phyloP scores from a whole-genome alignment of 805 yeast species.

The Pichia californica region DNA sequence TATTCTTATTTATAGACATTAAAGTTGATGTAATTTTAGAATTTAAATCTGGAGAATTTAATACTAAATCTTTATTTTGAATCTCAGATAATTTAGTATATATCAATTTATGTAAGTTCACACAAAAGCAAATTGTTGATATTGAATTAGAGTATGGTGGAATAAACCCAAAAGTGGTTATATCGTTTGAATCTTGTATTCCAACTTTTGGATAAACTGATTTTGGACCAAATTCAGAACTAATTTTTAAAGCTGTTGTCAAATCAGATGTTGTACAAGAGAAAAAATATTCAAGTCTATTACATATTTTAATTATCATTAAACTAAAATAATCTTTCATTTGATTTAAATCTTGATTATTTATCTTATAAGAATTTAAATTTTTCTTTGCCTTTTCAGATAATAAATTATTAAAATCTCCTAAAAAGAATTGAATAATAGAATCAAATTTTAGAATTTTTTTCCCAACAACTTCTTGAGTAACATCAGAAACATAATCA shows the following conservation, averaged over 20 bases:
- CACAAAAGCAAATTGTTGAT: constrained; percentile 47
- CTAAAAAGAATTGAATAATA: constrained; percentile 47
- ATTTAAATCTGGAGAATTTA: constrained; percentile 31
- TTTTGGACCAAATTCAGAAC: constrained; percentile 2
- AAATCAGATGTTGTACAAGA: constrained; percentile 33
- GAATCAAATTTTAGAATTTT: constrained; percentile 48
- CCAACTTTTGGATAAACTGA: constrained; percentile 7
- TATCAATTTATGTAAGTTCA: constrained; percentile 39
- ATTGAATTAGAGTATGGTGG: constrained; percentile 64
- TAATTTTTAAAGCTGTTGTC: constrained; percentile 20
- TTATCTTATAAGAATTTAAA: constrained; percentile 28
- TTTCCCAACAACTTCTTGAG: constrained; percentile 28
- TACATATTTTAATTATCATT: constrained; percentile 25
- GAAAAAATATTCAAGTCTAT: constrained; percentile 23
- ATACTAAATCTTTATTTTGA: constrained; percentile 35
- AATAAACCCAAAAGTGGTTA: constrained; percentile 42
- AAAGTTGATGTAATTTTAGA: constrained; percentile 8
- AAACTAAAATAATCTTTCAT: constrained; percentile 29
- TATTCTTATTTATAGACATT: constrained; percentile 19
- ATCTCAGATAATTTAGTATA: constrained; percentile 27
- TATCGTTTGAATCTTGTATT: constrained; percentile 9
- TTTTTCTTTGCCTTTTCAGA: constrained; percentile 22
- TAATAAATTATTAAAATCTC: constrained; percentile 28
- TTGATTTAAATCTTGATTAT: constrained; percentile 36
- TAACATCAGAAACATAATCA: constrained; percentile 32